A percentile compares a stretch with the other conserved stretches of the same genome.
Evolutionary conservation across 2,329 filamentous ascomycete genomes (phyloP).

Genomic region (Juglanconis juglandina): DNA sequence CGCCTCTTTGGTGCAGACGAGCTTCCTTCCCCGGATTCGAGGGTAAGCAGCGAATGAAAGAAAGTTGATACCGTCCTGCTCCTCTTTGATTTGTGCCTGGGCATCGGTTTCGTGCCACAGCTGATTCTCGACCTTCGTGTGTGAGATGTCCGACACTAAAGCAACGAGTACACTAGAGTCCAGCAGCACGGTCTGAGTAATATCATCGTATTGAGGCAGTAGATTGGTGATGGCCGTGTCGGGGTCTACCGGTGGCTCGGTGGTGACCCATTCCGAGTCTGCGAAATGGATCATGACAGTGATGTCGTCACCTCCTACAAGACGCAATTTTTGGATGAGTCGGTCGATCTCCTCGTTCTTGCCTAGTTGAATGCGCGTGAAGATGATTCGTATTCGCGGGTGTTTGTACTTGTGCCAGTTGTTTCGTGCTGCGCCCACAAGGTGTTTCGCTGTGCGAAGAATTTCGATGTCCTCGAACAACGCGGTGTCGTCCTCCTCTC

Average conservation of each 20-base stretch:
- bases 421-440: constrained; percentile 27
- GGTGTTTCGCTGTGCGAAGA: constrained; percentile 24
- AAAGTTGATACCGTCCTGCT: constrained; percentile 53
- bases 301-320: constrained; percentile 22
- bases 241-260: constrained; percentile 17
- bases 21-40: constrained; percentile 48
- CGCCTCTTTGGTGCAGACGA: constrained; percentile 67
- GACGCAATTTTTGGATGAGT: constrained; percentile 22
- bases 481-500: constrained; percentile 15
- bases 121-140: constrained; percentile 38
- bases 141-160: constrained; percentile 70
- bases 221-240: constrained; percentile 23
- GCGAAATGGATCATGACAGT: constrained; percentile 26
- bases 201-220: constrained; percentile 18
- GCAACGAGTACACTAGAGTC: constrained; percentile 71
- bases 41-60: constrained; percentile 58
- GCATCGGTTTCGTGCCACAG: constrained; percentile 54
- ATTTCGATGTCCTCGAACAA: constrained; percentile 23
- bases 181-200: constrained; percentile 47
- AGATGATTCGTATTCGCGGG: constrained; percentile 24
- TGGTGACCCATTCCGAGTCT: constrained; percentile 22
- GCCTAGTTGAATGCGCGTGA: constrained; percentile 27
- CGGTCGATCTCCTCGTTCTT: constrained; percentile 24
- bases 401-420: constrained; percentile 25
- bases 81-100: constrained; percentile 63